Base-by-base conservation (phyloP, 164 flowering plant species). In the Echeveria elegans region DNA sequence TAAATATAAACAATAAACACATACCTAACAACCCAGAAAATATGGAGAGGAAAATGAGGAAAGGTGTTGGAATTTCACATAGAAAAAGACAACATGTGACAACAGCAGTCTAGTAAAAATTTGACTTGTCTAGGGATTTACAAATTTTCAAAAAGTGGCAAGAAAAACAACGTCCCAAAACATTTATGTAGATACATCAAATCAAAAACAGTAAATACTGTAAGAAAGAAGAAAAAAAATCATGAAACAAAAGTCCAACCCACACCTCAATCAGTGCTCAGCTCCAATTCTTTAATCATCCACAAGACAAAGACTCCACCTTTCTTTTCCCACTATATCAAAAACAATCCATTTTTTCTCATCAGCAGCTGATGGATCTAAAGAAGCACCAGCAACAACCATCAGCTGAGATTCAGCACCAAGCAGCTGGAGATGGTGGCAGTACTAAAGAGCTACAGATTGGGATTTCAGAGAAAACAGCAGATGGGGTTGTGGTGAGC, bases 391-490 rank as follows among this genome's bases (percentile, higher is more conserved):
- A 53, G 60, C 24, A 53, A 31, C 60, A 53, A 31, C 60, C 60
- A 53, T 11, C 60, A 53, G 60, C 60, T 53, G 60, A 11, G 11
- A 40, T 40, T 34, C 37, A 34, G 5, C 37, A 34, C 37, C 37
- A 34, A 34, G 37, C 5, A 34, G 37, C 3, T 40, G 45, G 45
- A 12, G 15, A 5, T 36, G 9, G 15, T 0, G 15, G 45, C 2
- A 40, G 14, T 40, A 11, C 45, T 7, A 40, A 40, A 40, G 45
- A 40, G 15, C 60, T 53, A 26, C 88, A 86, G 78, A 86, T 87
- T 53, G 81, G 75, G 29, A 70, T 82, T 65, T 84, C 84, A 1
- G 85, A 84, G n/a, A 1, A 86, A 84, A 68, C 83, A 79, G n/a
- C n/a, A 64, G 89, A 80, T 29, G 74, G 68, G 0, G 47, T 19